Base-by-base conservation (phyloP, 768 basidiomycete species). In the Xerocomellus intermedius region DNA sequence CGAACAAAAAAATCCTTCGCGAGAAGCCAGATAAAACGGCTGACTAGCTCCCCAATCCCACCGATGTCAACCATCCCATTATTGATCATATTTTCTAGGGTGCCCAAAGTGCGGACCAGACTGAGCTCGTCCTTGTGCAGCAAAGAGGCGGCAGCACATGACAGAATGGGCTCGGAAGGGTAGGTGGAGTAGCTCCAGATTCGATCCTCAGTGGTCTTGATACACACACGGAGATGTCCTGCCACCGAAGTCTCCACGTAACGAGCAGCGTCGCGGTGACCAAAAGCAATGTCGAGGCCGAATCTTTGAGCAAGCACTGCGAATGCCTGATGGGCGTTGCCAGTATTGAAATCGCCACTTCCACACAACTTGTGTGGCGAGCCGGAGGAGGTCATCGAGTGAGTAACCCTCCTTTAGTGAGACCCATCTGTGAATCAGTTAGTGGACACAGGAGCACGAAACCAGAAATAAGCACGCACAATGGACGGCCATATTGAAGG, bases 1-100 rank as follows among this genome's bases (percentile, higher is more conserved):
- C 56, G 41, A 42, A 54, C 50, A 8, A 48, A 54, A 8, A 42
- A 8, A 38, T 60, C 55, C 28, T 50, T 53, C 2, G 58, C 55
- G 5, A 57, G 42, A 3, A 56, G 51, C 48, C 50, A 54, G 7
- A 54, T 33, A 10, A 57, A 26, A 19, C 52, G 46, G 45, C 55
- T 53, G 10, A 42, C 51, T 17, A 60, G 48, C 28, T 57, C 55
- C 32, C 55, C 58, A 33, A 19, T 28, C 8, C 47, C 19, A 14
- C 42, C 47, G 7, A 47, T 42, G 7, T 53, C 47, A 19, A 60
- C n/a, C 26, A 60, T 41, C 26, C 55, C 43, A 8, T 17, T 16
- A 14, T 45, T 16, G 5, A 53, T 38, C 39, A 37, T 56, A n/a
- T 0, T 1, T 7, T 37, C 36, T 37, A 37, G 17, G 36, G 2